These are phyloP conservation scores for Candida sakaeoensis DNA, from an alignment of 805 yeast species.

Conservation along the genomic window DNA sequence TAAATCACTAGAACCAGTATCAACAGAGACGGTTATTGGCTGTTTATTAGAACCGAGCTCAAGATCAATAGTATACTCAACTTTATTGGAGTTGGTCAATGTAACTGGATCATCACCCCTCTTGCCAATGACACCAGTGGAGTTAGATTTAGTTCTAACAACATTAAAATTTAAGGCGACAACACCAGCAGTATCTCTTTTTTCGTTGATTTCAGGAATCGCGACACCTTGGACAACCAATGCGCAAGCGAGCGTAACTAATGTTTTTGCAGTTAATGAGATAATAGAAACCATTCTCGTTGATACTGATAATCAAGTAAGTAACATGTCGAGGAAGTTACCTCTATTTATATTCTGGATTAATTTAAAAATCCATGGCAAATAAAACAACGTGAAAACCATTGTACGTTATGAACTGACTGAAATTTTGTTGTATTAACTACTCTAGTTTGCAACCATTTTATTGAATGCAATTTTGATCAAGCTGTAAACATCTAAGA, in stretches of 20 bases:
- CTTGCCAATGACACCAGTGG: neutral
- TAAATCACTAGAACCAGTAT: conserved; percentile 24
- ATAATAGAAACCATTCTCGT: conserved; percentile 10
- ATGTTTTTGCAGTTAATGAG: conserved; percentile 6
- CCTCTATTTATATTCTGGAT: neutral
- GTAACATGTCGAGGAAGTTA: too few species aligned
- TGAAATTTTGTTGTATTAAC: too few species aligned
- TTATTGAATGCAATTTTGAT: too few species aligned
- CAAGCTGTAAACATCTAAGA: too few species aligned
- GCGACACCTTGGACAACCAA: conserved; percentile 8
- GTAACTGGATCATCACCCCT: conserved; percentile 1
- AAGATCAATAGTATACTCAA: conserved; percentile 9
- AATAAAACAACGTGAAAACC: too few species aligned
- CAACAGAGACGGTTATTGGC: conserved; percentile 17
- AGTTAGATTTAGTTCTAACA: conserved; percentile 1
- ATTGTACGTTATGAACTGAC: too few species aligned
- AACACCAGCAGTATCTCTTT: conserved; percentile 8
- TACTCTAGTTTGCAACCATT: too few species aligned
- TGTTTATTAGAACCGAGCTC: conserved; percentile 14
- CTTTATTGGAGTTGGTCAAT: neutral
- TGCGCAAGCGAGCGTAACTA: conserved; percentile 10
- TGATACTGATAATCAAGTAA: too few species aligned
- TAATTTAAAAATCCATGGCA: too few species aligned
- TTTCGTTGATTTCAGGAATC: conserved; percentile 7
- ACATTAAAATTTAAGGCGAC: conserved; percentile 9